Base-by-base conservation (phyloP, 257 asterid species). In the Lavandula angustifolia region DNA sequence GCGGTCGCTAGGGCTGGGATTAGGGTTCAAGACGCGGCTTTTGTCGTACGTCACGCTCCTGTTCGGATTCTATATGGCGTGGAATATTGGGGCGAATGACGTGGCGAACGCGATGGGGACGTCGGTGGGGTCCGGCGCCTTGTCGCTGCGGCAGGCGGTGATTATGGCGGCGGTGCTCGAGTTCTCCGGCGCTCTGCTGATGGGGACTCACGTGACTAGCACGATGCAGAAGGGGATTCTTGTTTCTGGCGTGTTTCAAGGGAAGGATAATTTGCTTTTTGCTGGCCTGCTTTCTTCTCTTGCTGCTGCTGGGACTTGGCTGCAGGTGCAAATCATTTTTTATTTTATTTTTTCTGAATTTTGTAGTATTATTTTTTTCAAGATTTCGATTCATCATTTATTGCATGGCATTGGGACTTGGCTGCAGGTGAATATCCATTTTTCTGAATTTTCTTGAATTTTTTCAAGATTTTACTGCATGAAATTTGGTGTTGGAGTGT, bases 301-400 rank as follows among this genome's bases (percentile, higher is more conserved):
- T 78, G 97, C 98, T 72, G 98, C 98, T 55, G 97, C 98, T 67
- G 98, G 98, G 9, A 92, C 96, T 75, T 92, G 98, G 98, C 74
- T 92, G 55, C 98, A 89, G 96, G 98, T 92, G 70, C 44, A 17
- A 11, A 48, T 38, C 44, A 5, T 0, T 5, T 37, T 37, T 40
- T n/a, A n/a, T 8, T 40, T 8, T 8, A 7, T 12, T 42, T 12
- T 42, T 41, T 10, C 4, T 10, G 3, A 10, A 41, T 9, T 9
- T 13, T 34, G 12, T 33, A 33, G n/a, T 6, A 54, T 6, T 13
- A n/a, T n/a, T n/a, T 3, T 5, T 55, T n/a, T 5, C 44, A 14
- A 29, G 10, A 12, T 6, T 33, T 33, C 3, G 59, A 10, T 50
- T 50, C 41, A 35, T 35, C 7, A 5, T 7, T 35, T 7, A 32